Conservation (phyloP, 305 asterid species). For the Fraxinus floribunda region DNA sequence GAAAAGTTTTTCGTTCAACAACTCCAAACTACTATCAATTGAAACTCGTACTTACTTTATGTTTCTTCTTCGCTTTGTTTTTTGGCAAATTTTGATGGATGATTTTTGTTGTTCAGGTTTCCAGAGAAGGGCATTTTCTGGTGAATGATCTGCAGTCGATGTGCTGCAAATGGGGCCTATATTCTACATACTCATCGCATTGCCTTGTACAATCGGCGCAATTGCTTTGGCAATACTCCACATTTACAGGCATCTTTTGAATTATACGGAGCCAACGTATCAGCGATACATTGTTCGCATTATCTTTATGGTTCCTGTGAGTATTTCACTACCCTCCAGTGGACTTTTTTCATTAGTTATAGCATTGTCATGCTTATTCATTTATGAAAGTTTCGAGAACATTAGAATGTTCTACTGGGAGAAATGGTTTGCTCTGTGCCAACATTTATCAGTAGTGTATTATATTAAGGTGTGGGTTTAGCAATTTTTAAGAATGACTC, state of each 20-base stretch:
- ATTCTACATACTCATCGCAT: slow-evolving; percentile 71
- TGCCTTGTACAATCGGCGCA: slow-evolving; percentile 89
- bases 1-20: slow-evolving; percentile 9
- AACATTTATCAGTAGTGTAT: not conserved
- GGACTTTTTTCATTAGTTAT: not conserved
- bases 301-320: slow-evolving; percentile 99
- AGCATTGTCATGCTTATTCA: not conserved
- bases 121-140: slow-evolving; percentile 17
- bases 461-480: not conserved
- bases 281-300: slow-evolving; percentile 96
- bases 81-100: not conserved
- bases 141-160: slow-evolving; percentile 21
- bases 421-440: not conserved
- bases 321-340: slow-evolving; percentile 28
- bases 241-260: slow-evolving; percentile 87
- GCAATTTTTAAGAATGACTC: not conserved
- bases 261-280: slow-evolving; percentile 94
- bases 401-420: not conserved
- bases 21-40: not conserved
- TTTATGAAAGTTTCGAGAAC: not conserved
- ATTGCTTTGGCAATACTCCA: slow-evolving; percentile 71
- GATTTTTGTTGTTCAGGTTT: slow-evolving; percentile 21
- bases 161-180: slow-evolving; percentile 69
- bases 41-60: slow-evolving; percentile 6
- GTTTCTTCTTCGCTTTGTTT: not conserved